phyloP scores from a whole-genome alignment of 176 grass and related monocot species.

The Ensete glaucum region DNA sequence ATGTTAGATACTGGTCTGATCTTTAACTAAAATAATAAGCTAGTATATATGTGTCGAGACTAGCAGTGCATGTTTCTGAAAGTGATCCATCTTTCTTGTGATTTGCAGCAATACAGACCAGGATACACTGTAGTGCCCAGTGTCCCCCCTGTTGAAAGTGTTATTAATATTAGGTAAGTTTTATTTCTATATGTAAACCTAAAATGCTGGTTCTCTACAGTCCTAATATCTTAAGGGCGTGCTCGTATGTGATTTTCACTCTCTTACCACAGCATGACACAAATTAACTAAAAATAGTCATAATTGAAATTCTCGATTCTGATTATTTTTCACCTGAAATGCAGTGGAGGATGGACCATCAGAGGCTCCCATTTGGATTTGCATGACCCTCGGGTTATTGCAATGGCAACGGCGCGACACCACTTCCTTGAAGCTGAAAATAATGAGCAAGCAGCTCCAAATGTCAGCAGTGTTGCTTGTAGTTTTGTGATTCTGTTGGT shows the following conservation, averaged over 20 bases:
- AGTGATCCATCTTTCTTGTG: neutral
- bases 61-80: neutral
- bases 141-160: conserved; percentile 49
- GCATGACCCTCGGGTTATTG: conserved; percentile 53
- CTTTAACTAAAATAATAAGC: neutral
- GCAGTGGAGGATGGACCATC: conserved; percentile 75
- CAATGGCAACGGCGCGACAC: conserved; percentile 59
- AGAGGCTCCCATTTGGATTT: conserved; percentile 53
- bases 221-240: neutral
- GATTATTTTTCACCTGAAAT: neutral
- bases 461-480: conserved; percentile 54
- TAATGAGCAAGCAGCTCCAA: conserved; percentile 58
- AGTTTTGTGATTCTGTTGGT: conserved; percentile 74
- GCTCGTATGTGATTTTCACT: neutral
- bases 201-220: neutral
- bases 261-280: neutral
- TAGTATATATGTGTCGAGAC: neutral
- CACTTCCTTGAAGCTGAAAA: conserved; percentile 71
- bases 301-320: neutral
- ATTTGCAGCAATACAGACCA: conserved; percentile 66
- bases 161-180: conserved; percentile 64
- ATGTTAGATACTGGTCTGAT: neutral
- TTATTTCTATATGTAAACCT: conserved; percentile 13
- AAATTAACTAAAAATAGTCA: conserved; percentile 8
- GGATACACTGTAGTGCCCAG: conserved; percentile 55